Percentiles rank a stretch among this genome's conserved stretches.
phyloP scores from a whole-genome alignment of 176 grass and related monocot genomes.

The Microstegium vimineum region DNA sequence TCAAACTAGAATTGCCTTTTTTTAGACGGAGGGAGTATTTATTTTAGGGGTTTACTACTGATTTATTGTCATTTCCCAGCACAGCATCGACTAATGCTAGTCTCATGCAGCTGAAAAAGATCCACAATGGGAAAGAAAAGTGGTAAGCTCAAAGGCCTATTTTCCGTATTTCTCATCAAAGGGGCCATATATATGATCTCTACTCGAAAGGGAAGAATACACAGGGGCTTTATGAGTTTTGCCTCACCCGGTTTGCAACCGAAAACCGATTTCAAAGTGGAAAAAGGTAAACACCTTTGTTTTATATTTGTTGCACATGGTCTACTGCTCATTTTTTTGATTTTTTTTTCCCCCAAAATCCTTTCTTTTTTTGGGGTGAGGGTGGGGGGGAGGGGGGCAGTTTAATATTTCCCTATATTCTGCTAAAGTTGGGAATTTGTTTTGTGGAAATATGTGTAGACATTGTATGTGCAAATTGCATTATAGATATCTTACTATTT shows the following conservation, averaged over 20 bases:
- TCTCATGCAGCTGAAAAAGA: conserved; percentile 85
- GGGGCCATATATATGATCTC: conserved; percentile 86
- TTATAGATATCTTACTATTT: not conserved
- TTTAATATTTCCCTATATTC: not conserved
- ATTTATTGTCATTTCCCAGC: not conserved
- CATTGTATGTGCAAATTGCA: not conserved
- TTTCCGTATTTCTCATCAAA: conserved; percentile 85
- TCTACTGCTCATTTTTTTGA: not conserved
- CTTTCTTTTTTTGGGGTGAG: not conserved
- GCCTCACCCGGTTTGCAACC: conserved; percentile 72
- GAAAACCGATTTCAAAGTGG: conserved; percentile 92
- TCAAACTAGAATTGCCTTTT: no score
- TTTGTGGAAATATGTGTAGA: not conserved
- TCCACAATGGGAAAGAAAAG: conserved; percentile 83
- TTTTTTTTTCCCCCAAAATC: not conserved
- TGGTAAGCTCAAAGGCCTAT: conserved; percentile 85
- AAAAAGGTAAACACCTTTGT: conserved; percentile 52
- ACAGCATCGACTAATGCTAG: not conserved
- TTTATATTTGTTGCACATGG: not conserved
- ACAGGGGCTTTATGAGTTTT: conserved; percentile 78
- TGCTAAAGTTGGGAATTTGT: not conserved
- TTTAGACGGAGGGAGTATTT: no score
- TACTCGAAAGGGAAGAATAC: conserved; percentile 85
- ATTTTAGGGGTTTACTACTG: not conserved
- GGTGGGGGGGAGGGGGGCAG: not conserved